Percentiles rank a stretch among this genome's conserved stretches.
phyloP scores from a whole-genome alignment of 768 basidiomycete genomes.

The Xanthoconium purpureum region DNA sequence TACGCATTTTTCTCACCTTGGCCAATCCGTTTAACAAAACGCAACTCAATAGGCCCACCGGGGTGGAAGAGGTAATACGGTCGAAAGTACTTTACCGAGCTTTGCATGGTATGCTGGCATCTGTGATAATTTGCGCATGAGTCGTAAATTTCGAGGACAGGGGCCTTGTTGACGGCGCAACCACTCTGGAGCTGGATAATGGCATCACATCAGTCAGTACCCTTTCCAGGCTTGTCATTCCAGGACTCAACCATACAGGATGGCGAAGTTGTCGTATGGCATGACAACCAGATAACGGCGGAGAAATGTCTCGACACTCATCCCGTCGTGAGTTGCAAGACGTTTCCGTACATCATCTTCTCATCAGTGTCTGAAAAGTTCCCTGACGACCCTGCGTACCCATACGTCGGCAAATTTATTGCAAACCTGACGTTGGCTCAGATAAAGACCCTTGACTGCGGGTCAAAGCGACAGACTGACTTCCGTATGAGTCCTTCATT shows the following conservation, averaged over 20 bases:
- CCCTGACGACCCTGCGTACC: constrained; percentile 56
- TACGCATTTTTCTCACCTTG: constrained; percentile 15
- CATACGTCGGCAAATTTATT: constrained; percentile 74
- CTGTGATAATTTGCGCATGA: constrained; percentile 7
- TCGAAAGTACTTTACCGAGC: constrained; percentile 69
- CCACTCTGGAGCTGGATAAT: constrained; percentile 77
- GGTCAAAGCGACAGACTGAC: constrained; percentile 55
- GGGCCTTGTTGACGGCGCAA: constrained; percentile 73
- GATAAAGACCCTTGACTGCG: constrained; percentile 78
- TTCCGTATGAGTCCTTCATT: constrained; percentile 48
- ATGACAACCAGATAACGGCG: constrained; percentile 63
- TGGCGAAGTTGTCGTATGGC: constrained; percentile 76
- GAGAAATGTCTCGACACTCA: constrained; percentile 68
- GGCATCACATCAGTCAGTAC: constrained; percentile 62
- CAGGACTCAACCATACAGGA: constrained; percentile 45
- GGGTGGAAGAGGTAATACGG: constrained; percentile 70
- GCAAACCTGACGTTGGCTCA: constrained; percentile 78
- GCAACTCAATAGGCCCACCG: constrained; percentile 55
- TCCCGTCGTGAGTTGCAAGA: constrained; percentile 48
- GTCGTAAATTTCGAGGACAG: constrained; percentile 33
- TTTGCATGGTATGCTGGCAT: constrained; percentile 62
- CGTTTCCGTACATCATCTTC: background rate
- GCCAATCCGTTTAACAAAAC: constrained; percentile 4
- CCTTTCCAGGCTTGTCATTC: background rate
- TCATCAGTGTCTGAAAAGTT: constrained; percentile 36